A percentile compares a stretch with the other conserved stretches of the same genome.
Evolutionary conservation across 2,329 filamentous ascomycete species (phyloP).

Genomic region (Talaromyces islandicus): DNA sequence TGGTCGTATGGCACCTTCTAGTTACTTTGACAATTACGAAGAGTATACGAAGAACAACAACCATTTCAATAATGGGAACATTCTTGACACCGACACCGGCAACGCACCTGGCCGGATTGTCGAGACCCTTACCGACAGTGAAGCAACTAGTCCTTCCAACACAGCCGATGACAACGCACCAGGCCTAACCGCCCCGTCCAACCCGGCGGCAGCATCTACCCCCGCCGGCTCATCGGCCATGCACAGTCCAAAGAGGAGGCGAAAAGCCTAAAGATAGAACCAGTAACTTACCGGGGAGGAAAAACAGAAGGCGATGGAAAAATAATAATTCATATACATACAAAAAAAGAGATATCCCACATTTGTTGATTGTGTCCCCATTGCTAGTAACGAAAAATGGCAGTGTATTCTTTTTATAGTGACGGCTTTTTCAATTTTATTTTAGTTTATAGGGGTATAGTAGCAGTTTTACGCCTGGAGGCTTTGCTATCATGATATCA

Average conservation of each 20-base stretch:
- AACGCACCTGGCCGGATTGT: slow-evolving; percentile 30
- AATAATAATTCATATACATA: neutral
- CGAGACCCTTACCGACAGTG: slow-evolving; percentile 41
- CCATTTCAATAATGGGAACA: slow-evolving; percentile 15
- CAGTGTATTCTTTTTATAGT: neutral
- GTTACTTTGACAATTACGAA: slow-evolving; percentile 31
- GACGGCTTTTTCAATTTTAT: neutral
- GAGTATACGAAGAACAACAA: slow-evolving; percentile 13
- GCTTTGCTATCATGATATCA: neutral
- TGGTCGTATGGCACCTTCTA: slow-evolving; percentile 14
- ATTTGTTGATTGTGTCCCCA: neutral
- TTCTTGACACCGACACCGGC: slow-evolving; percentile 1
- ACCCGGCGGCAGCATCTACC: neutral
- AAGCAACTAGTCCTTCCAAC: slow-evolving; percentile 35
- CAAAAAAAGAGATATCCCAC: neutral
- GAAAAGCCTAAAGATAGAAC: neutral
- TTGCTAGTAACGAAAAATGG: neutral
- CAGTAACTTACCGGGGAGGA: neutral
- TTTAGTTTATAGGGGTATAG: neutral
- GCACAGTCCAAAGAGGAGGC: slow-evolving; percentile 7
- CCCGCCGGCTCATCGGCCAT: neutral
- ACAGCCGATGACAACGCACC: slow-evolving; percentile 25
- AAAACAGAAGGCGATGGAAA: neutral
- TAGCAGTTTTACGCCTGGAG: neutral
- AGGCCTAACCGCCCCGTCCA: neutral